Evolutionary conservation across 2,329 filamentous ascomycete genomes (phyloP).

Genomic region (Onygenales sp.): DNA sequence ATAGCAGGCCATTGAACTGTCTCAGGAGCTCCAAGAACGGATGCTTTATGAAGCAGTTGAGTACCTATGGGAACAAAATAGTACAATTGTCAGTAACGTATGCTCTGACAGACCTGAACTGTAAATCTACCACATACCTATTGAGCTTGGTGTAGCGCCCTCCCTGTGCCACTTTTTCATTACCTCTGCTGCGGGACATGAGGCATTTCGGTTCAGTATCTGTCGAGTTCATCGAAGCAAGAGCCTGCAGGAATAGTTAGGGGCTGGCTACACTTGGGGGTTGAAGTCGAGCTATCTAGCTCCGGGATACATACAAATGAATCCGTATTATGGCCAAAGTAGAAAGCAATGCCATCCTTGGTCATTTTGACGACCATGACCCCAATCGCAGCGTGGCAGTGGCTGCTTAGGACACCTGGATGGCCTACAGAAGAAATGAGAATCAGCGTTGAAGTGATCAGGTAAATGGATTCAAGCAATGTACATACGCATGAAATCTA

Average conservation of each 20-base stretch:
- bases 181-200: slow-evolving; percentile 66
- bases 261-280: background rate
- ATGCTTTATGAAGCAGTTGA: too few species aligned
- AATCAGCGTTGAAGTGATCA: background rate
- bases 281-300: background rate
- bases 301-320: slow-evolving; percentile 45
- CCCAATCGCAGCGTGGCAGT: slow-evolving; percentile 79
- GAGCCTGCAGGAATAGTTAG: slow-evolving; percentile 38
- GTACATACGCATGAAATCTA: slow-evolving; percentile 73
- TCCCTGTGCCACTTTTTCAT: slow-evolving; percentile 42
- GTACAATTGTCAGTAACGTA: too few species aligned
- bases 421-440: slow-evolving; percentile 43
- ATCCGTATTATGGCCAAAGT: slow-evolving; percentile 96
- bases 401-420: slow-evolving; percentile 69
- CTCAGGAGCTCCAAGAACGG: too few species aligned
- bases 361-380: slow-evolving; percentile 85
- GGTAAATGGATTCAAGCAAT: background rate
- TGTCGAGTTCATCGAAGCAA: slow-evolving; percentile 78
- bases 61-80: too few species aligned
- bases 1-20: too few species aligned
- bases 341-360: slow-evolving; percentile 65
- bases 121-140: slow-evolving; percentile 13
- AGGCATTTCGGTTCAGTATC: slow-evolving; percentile 68
- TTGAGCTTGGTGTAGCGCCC: slow-evolving; percentile 24
- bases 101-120: too few species aligned